phyloP scores from a whole-genome alignment of 2,329 filamentous ascomycete genomes.

The Mycogone perniciosa region DNA sequence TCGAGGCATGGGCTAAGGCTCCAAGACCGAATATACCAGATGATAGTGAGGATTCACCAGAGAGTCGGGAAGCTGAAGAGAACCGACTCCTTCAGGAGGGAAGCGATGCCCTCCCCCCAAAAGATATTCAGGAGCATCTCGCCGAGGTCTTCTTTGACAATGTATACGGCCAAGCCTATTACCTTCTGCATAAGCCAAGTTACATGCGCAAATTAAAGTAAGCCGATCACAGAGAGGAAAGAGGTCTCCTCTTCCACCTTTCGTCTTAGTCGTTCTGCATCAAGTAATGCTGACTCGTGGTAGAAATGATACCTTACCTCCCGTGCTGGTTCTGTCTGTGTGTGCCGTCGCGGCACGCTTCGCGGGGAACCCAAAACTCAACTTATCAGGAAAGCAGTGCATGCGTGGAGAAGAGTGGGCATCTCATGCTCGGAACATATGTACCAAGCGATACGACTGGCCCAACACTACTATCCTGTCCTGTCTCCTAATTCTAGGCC shows the following conservation, averaged over 20 bases:
- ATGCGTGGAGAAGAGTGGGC: slow-evolving; percentile 90
- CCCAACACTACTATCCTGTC: slow-evolving; percentile 95
- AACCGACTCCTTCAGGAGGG: slow-evolving; percentile 75
- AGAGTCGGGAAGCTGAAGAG: slow-evolving; percentile 63
- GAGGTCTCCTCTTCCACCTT: slow-evolving; percentile 1
- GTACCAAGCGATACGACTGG: slow-evolving; percentile 81
- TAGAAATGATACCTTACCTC: slow-evolving; percentile 59
- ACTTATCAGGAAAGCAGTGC: slow-evolving; percentile 66
- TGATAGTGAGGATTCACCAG: slow-evolving; percentile 42
- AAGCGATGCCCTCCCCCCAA: slow-evolving; percentile 70
- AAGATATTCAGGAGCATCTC: slow-evolving; percentile 87
- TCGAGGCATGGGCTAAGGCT: slow-evolving; percentile 72
- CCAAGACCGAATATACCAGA: slow-evolving; percentile 45
- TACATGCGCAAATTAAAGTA: slow-evolving; percentile 83
- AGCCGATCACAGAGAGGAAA: slow-evolving; percentile 19
- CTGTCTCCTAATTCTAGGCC: slow-evolving; percentile 76
- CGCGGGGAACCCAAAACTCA: slow-evolving; percentile 77
- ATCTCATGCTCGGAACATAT: slow-evolving; percentile 76
- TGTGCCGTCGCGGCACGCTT: slow-evolving; percentile 95
- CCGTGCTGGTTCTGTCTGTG: slow-evolving; percentile 86
- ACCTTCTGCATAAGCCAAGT: slow-evolving; percentile 91
- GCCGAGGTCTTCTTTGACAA: slow-evolving; percentile 94
- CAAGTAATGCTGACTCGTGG: background rate
- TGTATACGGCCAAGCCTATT: slow-evolving; percentile 91
- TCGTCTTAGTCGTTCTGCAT: background rate